A percentile compares a stretch with the other conserved stretches of the same genome.
Conservation (phyloP, 2,329 filamentous ascomycete species). For the Colletotrichum echinochloae region DNA sequence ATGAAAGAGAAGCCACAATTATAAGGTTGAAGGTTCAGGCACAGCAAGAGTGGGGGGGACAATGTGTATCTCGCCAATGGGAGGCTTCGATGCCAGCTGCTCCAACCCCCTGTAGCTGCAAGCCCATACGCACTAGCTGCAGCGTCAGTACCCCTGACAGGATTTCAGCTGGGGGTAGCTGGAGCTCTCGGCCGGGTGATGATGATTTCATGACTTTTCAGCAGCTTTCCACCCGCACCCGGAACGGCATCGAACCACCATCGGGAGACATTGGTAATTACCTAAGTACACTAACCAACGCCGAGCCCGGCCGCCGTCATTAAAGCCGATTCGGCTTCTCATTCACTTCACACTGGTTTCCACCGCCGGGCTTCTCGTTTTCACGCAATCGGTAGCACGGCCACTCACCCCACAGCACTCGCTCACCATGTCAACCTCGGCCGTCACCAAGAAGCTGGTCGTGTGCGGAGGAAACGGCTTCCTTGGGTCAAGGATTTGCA, state of each 20-base stretch:
- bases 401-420: constrained; percentile 10
- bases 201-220: constrained; percentile 40
- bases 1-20: neutral
- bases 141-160: constrained; percentile 24
- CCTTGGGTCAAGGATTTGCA: constrained; percentile 89
- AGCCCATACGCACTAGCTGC: constrained; percentile 14
- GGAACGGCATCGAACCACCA: constrained; percentile 36
- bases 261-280: constrained; percentile 19
- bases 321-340: constrained; percentile 18
- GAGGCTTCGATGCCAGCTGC: neutral
- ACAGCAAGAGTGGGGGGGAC: neutral
- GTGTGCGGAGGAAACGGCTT: constrained; percentile 97
- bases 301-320: constrained; percentile 22
- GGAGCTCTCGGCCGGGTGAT: constrained; percentile 36
- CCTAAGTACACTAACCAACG: neutral
- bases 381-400: constrained; percentile 1
- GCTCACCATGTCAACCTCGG: constrained; percentile 61
- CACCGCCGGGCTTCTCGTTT: neutral
- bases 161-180: constrained; percentile 27
- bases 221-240: constrained; percentile 29
- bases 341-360: constrained; percentile 1
- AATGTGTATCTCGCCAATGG: constrained; percentile 29
- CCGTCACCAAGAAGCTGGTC: constrained; percentile 80
- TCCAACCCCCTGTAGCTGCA: constrained; percentile 24
- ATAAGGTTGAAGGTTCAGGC: neutral